Base-by-base conservation (phyloP, 495 filamentous ascomycete genomes). In the Stereocaulon alpinum region DNA sequence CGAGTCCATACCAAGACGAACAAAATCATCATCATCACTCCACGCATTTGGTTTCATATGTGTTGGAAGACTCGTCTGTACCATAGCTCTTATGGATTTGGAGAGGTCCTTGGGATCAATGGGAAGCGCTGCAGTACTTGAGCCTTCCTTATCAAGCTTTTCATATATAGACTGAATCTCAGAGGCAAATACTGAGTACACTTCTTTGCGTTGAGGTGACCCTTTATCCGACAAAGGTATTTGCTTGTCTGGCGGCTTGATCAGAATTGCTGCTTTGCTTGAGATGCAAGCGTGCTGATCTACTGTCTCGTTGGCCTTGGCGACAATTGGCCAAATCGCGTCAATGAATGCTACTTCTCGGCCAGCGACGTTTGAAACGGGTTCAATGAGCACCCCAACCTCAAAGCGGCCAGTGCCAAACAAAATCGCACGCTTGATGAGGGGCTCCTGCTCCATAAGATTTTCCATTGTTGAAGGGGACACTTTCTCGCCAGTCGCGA, bases 401-500 rank as follows among this genome's bases (percentile, higher is more conserved):
- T 74, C 66, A 49, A 71, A 70, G 12, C 63, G 67, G 20, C 67
- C 61, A 7, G 66, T 64, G 6, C 74, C 74, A 61, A 76, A 68
- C 10, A 59, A 67, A 0, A 74, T 48, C 0, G 72, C 72, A n/a
- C 63, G 37, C 20, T 63, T 9, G 34, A 40, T 64, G n/a, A 73
- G 57, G 0, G 27, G 12, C 3, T 56, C 11, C 37, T 51, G 40
- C 17, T 65, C 53, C 11, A 65, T 55, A 1, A 72, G 45, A 5
- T 51, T 24, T 52, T 75, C 73, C 48, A 76, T 43, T 12, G 66
- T 24, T 30, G 52, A 50, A 20, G 71, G 73, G 15, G 44, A 41
- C 2, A 74, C 68, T 56, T 75, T 76, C 58, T 76, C 74, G 9
- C 72, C 73, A 2, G 69, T 74, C 11, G 67, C 68, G 2, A 76